Evolutionary conservation across 2,329 filamentous ascomycete genomes (phyloP).

Genomic region (Pseudohalonectria lignicola): DNA sequence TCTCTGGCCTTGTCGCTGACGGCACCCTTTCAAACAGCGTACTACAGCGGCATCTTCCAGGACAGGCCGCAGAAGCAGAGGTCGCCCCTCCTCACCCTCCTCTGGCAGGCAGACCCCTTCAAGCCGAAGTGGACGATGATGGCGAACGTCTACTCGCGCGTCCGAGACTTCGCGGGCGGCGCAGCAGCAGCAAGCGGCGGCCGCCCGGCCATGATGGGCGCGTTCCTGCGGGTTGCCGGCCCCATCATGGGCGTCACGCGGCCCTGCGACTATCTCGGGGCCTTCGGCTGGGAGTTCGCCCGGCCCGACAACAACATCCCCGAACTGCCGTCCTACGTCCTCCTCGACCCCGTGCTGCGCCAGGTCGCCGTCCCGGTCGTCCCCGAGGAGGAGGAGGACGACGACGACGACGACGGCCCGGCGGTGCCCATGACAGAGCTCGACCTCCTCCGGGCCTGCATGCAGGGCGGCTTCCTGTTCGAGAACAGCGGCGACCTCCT

Average conservation of each 20-base stretch:
- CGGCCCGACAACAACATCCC: not conserved
- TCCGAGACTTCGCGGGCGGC: conserved; percentile 1
- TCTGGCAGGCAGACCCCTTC: conserved; percentile 1
- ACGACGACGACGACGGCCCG: not conserved
- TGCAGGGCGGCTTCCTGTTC: conserved; percentile 1
- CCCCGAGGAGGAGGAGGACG: too few species aligned
- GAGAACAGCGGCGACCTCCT: conserved; percentile 1
- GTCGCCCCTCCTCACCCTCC: conserved; percentile 1
- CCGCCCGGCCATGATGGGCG: not conserved
- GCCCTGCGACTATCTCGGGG: not conserved
- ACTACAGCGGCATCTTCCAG: not conserved
- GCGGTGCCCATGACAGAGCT: not conserved
- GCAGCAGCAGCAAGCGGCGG: not conserved
- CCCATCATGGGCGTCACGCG: conserved; percentile 1
- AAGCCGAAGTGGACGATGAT: conserved; percentile 1
- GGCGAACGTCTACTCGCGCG: conserved; percentile 1
- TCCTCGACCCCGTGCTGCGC: not conserved
- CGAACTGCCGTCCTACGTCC: too few species aligned
- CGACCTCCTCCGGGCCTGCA: conserved; percentile 1
- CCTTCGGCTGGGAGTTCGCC: not conserved
- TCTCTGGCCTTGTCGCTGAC: not conserved
- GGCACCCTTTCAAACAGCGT: not conserved
- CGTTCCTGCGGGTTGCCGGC: conserved; percentile 1
- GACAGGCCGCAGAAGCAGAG: conserved; percentile 1
- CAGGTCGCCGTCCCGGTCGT: not conserved